Conservation (phyloP, 495 filamentous ascomycete species). For the Daldinia decipiens region DNA sequence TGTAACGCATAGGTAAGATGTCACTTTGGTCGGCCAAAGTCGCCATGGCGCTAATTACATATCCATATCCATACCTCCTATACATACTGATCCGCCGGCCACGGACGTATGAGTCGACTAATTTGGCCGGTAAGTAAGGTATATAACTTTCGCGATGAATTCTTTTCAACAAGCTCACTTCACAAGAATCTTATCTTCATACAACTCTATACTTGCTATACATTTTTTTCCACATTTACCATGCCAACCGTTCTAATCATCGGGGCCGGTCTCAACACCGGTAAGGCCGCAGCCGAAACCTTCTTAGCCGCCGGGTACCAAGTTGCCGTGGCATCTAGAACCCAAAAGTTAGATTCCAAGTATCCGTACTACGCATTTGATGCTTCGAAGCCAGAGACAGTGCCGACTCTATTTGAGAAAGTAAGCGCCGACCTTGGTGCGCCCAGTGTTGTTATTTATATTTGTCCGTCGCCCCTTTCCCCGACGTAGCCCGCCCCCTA, state of each 20-base stretch:
- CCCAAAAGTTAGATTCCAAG: constrained; percentile 37
- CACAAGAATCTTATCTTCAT: not conserved
- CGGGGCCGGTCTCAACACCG: constrained; percentile 55
- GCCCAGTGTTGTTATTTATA: constrained; percentile 47
- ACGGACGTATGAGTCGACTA: not conserved
- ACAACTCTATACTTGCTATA: not conserved
- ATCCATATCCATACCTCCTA: not conserved
- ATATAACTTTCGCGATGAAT: not conserved
- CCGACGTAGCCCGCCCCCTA: not conserved
- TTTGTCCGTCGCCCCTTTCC: constrained; percentile 40
- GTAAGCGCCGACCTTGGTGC: constrained; percentile 54
- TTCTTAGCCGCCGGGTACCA: constrained; percentile 57
- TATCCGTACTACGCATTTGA: constrained; percentile 54
- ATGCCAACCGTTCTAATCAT: constrained; percentile 55
- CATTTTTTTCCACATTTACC: not conserved
- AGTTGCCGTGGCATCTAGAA: constrained; percentile 55
- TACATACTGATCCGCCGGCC: not conserved
- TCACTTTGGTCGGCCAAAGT: not conserved
- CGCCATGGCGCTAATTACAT: not conserved
- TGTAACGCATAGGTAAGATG: not conserved
- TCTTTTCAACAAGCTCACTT: not conserved
- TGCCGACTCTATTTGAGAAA: constrained; percentile 53
- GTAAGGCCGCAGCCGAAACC: constrained; percentile 49
- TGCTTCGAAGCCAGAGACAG: constrained; percentile 50
- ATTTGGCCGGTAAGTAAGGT: not conserved